These are phyloP conservation scores for Trichomonascaceae sp. DNA, from an alignment of 1,139 yeast species.

Conservation along the genomic window DNA sequence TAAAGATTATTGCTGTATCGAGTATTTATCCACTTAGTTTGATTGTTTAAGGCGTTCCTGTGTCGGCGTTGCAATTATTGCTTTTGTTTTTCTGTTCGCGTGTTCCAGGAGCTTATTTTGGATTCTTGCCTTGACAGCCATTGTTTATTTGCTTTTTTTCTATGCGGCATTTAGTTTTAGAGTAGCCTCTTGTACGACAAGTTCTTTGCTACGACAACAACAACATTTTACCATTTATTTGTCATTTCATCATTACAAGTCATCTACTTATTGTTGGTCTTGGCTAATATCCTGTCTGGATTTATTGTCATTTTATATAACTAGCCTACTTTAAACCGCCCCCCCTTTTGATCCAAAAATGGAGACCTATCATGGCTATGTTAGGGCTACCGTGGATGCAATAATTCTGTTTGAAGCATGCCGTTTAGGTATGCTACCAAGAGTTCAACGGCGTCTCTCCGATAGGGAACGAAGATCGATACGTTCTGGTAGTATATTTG, in stretches of 20 bases:
- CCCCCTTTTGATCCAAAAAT: constrained; percentile 18
- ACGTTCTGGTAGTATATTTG: constrained; percentile 53
- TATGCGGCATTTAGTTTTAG: neutral
- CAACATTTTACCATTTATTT: neutral
- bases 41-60: neutral
- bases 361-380: constrained; percentile 58
- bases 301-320: neutral
- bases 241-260: neutral
- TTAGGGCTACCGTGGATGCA: constrained; percentile 57
- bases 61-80: neutral
- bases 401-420: constrained; percentile 60
- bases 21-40: neutral
- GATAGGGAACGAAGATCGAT: constrained; percentile 50
- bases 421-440: constrained; percentile 50
- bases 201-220: neutral
- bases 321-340: neutral
- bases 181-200: neutral
- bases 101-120: neutral
- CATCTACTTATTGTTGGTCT: neutral
- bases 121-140: neutral
- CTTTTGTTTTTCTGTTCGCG: neutral
- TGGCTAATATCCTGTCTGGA: neutral
- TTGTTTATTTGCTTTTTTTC: neutral
- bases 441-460: constrained; percentile 51
- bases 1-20: neutral